Base-by-base conservation (phyloP, 139 green algal genomes). In the Mychonastes homosphaera region DNA sequence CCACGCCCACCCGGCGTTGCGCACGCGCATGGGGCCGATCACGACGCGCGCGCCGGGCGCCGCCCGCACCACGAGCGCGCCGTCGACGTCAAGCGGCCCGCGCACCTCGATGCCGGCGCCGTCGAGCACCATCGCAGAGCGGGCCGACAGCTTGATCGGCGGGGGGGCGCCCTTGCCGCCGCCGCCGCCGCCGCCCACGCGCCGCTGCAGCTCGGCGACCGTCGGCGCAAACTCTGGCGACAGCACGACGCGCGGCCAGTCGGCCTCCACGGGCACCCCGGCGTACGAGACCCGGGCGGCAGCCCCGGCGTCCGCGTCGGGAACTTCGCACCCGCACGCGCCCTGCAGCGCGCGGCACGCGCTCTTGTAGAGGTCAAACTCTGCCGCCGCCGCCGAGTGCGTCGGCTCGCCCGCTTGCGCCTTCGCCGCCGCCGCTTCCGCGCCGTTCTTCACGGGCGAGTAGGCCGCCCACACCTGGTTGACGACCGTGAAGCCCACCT, bases 391-490 rank as follows among this genome's bases (percentile, higher is more conserved):
- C 35, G 87, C 92, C 35, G 59, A 85, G 77, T 99, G 92, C 4
- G 84, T 84, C 51, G 92, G 90, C 63, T 84, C 82, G 46, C 83
- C 84, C 18, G 65, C 63, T 26, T 62, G 55, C 19, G 65, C 79
- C 79, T 99, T 98, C 38, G 81, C 81, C 1, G 55, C 47, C 2
- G 88, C 92, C 32, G 96, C 90, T 2, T 65, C 79, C 2, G 81
- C 73, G 8, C 76, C 87, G 77, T 98, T 99, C 71, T 99, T 99
- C 33, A 99, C 92, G 6, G 92, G 91, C 1, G 78, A 90, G 75
- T 98, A 99, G 7, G 81, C 86, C 1, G 85, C 80, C 89, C 89
- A 98, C 45, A 91, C 87, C 75, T 92, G 82, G 40, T 91, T 93
- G 64, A 96, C 77, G 26, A 84, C 76, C 5, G 87, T 97, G 81